Percentiles rank a stretch among this genome's conserved stretches.
Conservation (phyloP, 176 grass and related monocot species). For the Otatea glauca region DNA sequence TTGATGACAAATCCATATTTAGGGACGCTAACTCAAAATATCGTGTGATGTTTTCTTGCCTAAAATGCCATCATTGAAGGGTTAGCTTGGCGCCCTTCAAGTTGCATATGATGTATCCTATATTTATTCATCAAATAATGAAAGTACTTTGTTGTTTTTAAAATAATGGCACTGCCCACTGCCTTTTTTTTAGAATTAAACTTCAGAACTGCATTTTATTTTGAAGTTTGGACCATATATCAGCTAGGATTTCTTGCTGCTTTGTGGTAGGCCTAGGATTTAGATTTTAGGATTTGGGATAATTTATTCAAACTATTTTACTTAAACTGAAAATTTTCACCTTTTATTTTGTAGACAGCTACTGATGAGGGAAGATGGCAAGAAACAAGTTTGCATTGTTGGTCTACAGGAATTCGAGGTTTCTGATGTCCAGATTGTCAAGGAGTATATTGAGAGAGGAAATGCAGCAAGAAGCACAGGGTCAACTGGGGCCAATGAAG, state of each 20-base stretch:
- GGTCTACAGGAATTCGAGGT: conserved; percentile 98
- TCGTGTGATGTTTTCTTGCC: not conserved
- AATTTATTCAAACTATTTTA: conserved; percentile 7
- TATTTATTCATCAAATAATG: not conserved
- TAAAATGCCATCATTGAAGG: not conserved
- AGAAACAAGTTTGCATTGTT: conserved; percentile 97
- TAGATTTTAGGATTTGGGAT: not conserved
- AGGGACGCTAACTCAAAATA: conserved; percentile 22
- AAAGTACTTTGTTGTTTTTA: not conserved
- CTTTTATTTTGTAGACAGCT: conserved; percentile 65
- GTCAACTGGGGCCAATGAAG: conserved; percentile 95
- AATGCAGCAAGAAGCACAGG: conserved; percentile 93
- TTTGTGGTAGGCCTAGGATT: not conserved
- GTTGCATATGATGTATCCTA: conserved; percentile 12
- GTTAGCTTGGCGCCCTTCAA: not conserved
- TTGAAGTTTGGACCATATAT: conserved; percentile 6
- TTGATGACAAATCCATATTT: conserved; percentile 2
- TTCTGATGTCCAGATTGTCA: conserved; percentile 93
- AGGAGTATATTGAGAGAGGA: conserved; percentile 97
- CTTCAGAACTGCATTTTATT: conserved; percentile 19
- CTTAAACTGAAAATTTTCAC: not conserved
- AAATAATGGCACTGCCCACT: not conserved
- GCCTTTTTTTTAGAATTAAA: not conserved
- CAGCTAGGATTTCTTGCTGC: not conserved
- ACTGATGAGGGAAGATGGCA: conserved; percentile 98